These are phyloP conservation scores for Penicillium fimorum DNA, from an alignment of 495 filamentous ascomycete genomes.

Conservation along the genomic window DNA sequence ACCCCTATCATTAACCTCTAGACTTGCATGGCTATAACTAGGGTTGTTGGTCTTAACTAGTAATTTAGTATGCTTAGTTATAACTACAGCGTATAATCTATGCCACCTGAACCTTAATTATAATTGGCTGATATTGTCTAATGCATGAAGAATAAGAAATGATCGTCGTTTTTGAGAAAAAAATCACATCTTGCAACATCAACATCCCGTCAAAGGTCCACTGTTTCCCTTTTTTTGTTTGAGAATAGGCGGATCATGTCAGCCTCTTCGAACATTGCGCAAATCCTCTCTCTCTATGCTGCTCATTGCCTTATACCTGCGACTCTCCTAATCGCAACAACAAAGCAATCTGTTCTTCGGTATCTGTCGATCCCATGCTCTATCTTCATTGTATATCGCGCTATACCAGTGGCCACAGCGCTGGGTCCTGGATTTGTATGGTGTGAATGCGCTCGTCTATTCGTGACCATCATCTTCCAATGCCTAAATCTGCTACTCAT, in stretches of 20 bases:
- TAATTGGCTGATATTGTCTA: too few relatives aligned
- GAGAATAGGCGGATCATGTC: conserved; percentile 4
- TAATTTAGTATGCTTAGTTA: too few relatives aligned
- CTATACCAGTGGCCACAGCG: conserved; percentile 12
- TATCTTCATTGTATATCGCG: conserved; percentile 10
- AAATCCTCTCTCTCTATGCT: conserved; percentile 13
- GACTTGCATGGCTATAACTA: too few relatives aligned
- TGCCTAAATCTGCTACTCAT: conserved; percentile 20
- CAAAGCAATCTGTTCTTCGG: conserved; percentile 18
- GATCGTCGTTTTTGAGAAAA: neutral
- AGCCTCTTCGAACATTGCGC: conserved; percentile 7
- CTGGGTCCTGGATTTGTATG: conserved; percentile 22
- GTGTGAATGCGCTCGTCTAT: conserved; percentile 22
- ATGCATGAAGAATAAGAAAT: neutral
- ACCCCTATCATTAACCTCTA: too few relatives aligned
- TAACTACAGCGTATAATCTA: too few relatives aligned
- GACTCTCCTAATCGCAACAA: conserved; percentile 14
- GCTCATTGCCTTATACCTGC: conserved; percentile 16
- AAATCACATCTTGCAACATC: neutral
- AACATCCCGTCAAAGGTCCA: neutral
- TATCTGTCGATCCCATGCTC: conserved; percentile 20
- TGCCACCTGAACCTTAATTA: too few relatives aligned
- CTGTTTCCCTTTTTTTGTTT: neutral
- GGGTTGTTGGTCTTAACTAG: too few relatives aligned
- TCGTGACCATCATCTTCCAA: conserved; percentile 20